Evolutionary conservation across 108 stramenopile genomes (phyloP).

Genomic region (Cyclotella baltica): DNA sequence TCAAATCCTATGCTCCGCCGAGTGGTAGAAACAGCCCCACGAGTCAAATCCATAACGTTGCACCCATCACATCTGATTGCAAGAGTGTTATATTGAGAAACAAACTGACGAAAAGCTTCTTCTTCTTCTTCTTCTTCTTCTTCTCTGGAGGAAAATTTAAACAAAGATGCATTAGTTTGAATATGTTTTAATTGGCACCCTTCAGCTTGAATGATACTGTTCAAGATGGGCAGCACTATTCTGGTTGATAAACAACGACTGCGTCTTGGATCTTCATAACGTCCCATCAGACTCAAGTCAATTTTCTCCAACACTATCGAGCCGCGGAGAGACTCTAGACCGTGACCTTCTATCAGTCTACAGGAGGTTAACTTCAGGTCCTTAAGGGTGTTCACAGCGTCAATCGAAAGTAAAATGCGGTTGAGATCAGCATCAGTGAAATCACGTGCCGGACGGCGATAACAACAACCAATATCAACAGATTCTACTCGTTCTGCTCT

Average conservation of each 20-base stretch:
- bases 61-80: not conserved
- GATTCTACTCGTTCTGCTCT: not conserved
- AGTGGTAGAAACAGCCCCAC: too few relatives aligned
- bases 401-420: not conserved
- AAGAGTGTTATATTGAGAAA: not conserved
- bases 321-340: not conserved
- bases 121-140: too few relatives aligned
- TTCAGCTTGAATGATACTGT: not conserved
- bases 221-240: not conserved
- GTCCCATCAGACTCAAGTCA: not conserved
- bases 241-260: not conserved
- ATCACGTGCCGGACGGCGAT: not conserved
- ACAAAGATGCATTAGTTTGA: not conserved
- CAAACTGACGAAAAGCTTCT: not conserved
- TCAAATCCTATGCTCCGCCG: too few relatives aligned
- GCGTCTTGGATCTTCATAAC: not conserved
- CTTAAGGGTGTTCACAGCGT: not conserved
- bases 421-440: not conserved
- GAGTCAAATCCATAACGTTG: not conserved
- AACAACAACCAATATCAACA: not conserved
- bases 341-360: not conserved
- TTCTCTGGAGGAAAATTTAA: not conserved
- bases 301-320: not conserved
- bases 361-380: not conserved
- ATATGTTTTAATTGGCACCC: not conserved